Evolutionary conservation across 78 protist species (phyloP), one percentile per base, ranked within the genome.

Genomic region (Isochrysis galbana): DNA sequence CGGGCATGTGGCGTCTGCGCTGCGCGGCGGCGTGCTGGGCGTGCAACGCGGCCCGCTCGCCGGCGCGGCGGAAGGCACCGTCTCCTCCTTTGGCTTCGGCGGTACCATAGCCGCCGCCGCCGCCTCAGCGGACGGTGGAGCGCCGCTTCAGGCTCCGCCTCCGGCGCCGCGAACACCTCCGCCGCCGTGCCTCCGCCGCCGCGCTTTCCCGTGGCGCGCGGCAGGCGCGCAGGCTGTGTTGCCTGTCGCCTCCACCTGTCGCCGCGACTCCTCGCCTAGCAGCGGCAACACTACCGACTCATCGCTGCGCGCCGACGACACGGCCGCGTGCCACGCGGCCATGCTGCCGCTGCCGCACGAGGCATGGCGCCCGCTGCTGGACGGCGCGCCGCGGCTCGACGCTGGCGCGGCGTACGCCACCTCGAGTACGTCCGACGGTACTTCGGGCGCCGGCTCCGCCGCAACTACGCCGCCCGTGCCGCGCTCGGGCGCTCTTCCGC

Each of bases 81-180:
- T 87, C 74, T 55, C 80, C 21, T 48, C 80, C 17, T 87, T 87
- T 21, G 90, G 90, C 69, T 87, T 48, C 72, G 29, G n/a, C 42
- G 90, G 90, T 45, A 87, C 90, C 38, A 87, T 32, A 21, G 55
- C 90, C 61, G 7, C 61, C 61, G 61, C 61, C 61, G 7, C 61
- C 61, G 61, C 61, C 61, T 51, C 61, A 7, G 61, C 61, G n/a
- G n/a, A n/a, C n/a, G n/a, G n/a, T n/a, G n/a, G n/a, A n/a, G n/a
- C 61, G 14, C 61, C 61, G 61, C 61, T 14, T 51, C 61, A 7
- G 61, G 29, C 61, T 51, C 61, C 61, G 61, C 61, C 61, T 51
- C 61, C 61, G 61, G 29, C 61, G 7, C 61, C 61, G 61, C 61
- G 61, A 19, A 7, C 61, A 51, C 61, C 61, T 51, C 61, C 61